Evolutionary conservation across 371 early-diverging fungal genomes (phyloP), one percentile per base, ranked within the genome.

Genomic region (Mucor lusitanicus): DNA sequence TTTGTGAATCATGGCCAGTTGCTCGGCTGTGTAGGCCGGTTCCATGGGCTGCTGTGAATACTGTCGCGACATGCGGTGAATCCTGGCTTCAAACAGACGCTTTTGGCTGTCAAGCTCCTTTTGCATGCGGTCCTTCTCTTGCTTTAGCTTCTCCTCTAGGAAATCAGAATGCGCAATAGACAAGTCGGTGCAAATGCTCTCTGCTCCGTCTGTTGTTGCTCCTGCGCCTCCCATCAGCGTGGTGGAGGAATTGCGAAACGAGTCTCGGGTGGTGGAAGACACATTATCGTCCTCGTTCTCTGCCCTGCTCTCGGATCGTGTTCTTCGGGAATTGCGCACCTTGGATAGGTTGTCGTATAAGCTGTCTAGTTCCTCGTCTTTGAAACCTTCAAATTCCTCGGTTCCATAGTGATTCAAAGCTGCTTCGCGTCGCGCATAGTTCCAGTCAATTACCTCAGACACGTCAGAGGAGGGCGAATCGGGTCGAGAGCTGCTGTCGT

Each of bases 361-460:
- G 19, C 82, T 80, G 55, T 88, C 87, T 8, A 88, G 66, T 53
- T 90, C 87, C 61, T 90, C 87, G 55, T 87, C 85, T 58, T 84
- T 84, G 21, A 84, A 75, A 7, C 79, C 85, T 40, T 75, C 75
- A 59, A 87, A 79, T 37, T 68, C 63, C 40, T 82, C 84, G 61
- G 81, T 35, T 39, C 79, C 68, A 61, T 81, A 80, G n/a, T 80
- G 68, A 46, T 85, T 85, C 17, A 84, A 70, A 8, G 84, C 83
- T 0, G 88, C 90, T 67, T 94, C 95, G 32, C 83, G 77, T 62
- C 87, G 86, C 0, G 95, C 95, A 72, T 84, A 92, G 56, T 87
- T 89, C 92, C 93, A 94, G 68, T 94, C 94, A 21, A 88, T 85
- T 3, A 90, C 78, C 53, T 86, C 88, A 6, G 90, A 85, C 57